phyloP scores from a whole-genome alignment of 306 rosid genomes.

The Castanea mollissima region DNA sequence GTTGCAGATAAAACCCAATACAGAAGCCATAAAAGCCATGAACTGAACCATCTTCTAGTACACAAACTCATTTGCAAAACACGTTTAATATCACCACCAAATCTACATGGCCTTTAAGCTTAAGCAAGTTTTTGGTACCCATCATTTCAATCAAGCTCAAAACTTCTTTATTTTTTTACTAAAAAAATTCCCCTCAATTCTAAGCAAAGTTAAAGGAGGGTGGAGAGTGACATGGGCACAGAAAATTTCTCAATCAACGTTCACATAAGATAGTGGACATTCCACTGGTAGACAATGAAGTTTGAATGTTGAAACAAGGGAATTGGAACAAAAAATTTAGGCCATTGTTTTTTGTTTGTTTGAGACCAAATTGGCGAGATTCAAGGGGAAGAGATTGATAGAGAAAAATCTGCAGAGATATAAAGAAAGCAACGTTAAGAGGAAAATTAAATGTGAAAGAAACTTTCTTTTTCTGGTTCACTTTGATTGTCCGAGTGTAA shows the following conservation, averaged over 20 bases:
- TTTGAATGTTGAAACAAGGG: too few species aligned
- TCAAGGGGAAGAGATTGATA: conserved; percentile 53
- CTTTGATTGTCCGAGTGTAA: not conserved
- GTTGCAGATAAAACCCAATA: conserved; percentile 32
- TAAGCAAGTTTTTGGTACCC: conserved; percentile 33
- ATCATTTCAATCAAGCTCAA: conserved; percentile 28
- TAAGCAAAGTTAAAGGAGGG: conserved; percentile 21
- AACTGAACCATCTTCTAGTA: conserved; percentile 40
- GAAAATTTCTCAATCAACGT: conserved; percentile 10
- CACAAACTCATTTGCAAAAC: conserved; percentile 32
- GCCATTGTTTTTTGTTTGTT: not conserved
- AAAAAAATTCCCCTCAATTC: not conserved
- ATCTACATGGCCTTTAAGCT: conserved; percentile 39
- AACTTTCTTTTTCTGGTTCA: not conserved
- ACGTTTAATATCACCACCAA: conserved; percentile 12
- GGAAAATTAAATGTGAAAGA: not conserved
- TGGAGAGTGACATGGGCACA: conserved; percentile 3
- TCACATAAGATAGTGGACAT: conserved; percentile 38
- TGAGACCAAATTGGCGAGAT: conserved; percentile 33
- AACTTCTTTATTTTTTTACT: not conserved
- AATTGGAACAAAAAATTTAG: conserved; percentile 6
- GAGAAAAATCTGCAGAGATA: conserved; percentile 14
- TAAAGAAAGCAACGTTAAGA: conserved; percentile 20
- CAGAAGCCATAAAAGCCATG: conserved; percentile 37
- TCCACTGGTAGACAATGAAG: conserved; percentile 32